A percentile compares a stretch with the other conserved stretches of the same genome.
phyloP scores from a whole-genome alignment of 2,329 filamentous ascomycete species.

The Zasmidium angulare region DNA sequence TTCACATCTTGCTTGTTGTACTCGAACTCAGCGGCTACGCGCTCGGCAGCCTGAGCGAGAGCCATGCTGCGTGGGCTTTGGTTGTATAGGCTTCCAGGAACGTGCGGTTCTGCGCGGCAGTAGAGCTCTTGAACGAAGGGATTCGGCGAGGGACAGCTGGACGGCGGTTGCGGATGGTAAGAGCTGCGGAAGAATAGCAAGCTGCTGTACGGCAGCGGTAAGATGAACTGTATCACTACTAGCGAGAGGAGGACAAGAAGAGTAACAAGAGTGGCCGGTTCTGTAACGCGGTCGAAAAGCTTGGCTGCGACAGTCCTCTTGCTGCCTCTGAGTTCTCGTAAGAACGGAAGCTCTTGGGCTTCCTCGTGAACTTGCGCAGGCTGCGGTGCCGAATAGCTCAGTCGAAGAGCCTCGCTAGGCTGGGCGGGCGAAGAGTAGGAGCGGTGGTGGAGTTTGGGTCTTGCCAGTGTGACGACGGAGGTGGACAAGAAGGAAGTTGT shows the following conservation, averaged over 20 bases:
- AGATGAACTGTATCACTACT: conserved; percentile 16
- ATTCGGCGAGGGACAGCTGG: conserved; percentile 33
- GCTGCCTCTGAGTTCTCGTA: conserved; percentile 28
- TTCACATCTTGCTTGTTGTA: conserved; percentile 77
- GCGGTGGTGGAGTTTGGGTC: conserved; percentile 3
- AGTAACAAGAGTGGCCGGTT: conserved; percentile 16
- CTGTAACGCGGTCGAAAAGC: conserved; percentile 6
- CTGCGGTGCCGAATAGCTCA: background rate
- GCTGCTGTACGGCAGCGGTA: conserved; percentile 4
- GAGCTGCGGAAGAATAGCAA: conserved; percentile 10
- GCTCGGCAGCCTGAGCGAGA: conserved; percentile 69
- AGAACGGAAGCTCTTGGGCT: conserved; percentile 30
- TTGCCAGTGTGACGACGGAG: conserved; percentile 1
- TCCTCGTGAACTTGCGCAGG: conserved; percentile 2
- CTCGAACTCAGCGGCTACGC: conserved; percentile 81
- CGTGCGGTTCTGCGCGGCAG: conserved; percentile 33
- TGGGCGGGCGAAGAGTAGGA: conserved; percentile 9
- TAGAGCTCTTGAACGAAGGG: conserved; percentile 38
- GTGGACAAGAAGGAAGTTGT: background rate
- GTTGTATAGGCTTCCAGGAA: conserved; percentile 29
- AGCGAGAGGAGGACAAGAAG: conserved; percentile 14
- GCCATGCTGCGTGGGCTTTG: conserved; percentile 47
- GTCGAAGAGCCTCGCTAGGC: conserved; percentile 9
- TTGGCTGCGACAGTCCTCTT: conserved; percentile 14
- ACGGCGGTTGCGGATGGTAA: conserved; percentile 21